Percentiles rank a stretch among this genome's conserved stretches.
Evolutionary conservation across 495 filamentous ascomycete genomes (phyloP).

Genomic region (Penicillium paxilli): DNA sequence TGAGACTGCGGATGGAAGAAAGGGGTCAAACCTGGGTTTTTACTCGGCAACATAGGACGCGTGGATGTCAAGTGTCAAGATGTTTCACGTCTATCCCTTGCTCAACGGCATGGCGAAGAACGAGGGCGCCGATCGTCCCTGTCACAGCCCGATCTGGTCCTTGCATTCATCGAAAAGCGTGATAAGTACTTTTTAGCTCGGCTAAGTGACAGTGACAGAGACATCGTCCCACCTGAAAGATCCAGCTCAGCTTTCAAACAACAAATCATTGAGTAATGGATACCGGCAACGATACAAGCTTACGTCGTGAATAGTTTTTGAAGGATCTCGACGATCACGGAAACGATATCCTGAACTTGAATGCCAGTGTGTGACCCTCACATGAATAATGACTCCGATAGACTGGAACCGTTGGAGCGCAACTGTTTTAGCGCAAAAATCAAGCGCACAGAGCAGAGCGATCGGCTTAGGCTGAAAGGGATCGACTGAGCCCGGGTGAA

Average conservation of each 20-base stretch:
- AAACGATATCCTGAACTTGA: background rate
- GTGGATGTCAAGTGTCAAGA: slow-evolving; percentile 18
- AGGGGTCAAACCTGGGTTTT: background rate
- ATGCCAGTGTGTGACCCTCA: background rate
- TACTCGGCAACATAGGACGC: slow-evolving; percentile 6
- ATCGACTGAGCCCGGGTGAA: slow-evolving; percentile 6
- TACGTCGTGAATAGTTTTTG: too few species aligned
- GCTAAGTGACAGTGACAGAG: too few species aligned
- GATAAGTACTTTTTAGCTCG: too few species aligned
- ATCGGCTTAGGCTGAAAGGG: background rate
- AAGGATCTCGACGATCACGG: too few species aligned
- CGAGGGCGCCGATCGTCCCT: slow-evolving; percentile 19
- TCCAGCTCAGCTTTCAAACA: too few species aligned
- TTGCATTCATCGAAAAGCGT: slow-evolving; percentile 2
- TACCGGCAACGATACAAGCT: too few species aligned
- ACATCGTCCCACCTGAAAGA: too few species aligned
- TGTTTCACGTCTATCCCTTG: slow-evolving; percentile 27
- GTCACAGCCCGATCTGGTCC: slow-evolving; percentile 19
- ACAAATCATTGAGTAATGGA: too few species aligned
- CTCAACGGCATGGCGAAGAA: slow-evolving; percentile 17
- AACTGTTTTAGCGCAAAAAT: background rate
- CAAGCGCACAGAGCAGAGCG: background rate
- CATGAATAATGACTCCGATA: background rate
- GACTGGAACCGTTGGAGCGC: background rate
- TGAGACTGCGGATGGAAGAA: background rate